These are phyloP conservation scores for Diutina neorugosa DNA, from an alignment of 1,139 yeast species.

Conservation along the genomic window DNA sequence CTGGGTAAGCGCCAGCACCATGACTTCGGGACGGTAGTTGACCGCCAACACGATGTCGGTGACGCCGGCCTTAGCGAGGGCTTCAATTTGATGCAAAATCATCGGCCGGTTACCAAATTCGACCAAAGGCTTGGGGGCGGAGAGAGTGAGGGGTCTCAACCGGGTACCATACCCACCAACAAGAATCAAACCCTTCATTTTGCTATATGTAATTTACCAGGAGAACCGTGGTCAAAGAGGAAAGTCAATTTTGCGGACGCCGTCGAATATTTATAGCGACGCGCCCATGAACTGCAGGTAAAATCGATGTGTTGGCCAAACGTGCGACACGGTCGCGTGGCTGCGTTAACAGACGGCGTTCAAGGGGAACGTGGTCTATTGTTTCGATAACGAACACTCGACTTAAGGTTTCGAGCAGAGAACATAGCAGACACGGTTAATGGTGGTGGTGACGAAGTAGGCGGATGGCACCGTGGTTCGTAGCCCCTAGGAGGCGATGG, in stretches of 20 bases:
- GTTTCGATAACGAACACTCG: background rate
- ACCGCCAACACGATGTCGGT: constrained; percentile 98
- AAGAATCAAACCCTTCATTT: constrained; percentile 94
- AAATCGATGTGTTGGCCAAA: background rate
- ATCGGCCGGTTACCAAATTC: constrained; percentile 98
- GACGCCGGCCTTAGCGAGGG: constrained; percentile 96
- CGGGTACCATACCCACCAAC: constrained; percentile 99
- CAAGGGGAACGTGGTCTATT: background rate
- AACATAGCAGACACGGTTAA: background rate
- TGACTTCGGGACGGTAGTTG: constrained; percentile 98
- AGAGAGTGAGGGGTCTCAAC: constrained; percentile 95
- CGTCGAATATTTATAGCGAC: background rate
- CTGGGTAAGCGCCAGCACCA: constrained; percentile 90
- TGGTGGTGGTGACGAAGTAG: background rate
- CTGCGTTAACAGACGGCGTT: background rate
- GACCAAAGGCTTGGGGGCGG: constrained; percentile 96
- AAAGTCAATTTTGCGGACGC: background rate
- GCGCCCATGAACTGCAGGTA: background rate
- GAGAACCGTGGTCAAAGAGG: background rate
- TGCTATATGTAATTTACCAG: constrained; percentile 6
- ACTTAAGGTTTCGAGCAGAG: background rate
- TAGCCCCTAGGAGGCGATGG: background rate
- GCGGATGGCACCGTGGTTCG: background rate
- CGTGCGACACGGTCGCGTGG: background rate
- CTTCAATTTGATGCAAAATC: constrained; percentile 96